These are phyloP conservation scores for Blastobotrys elegans DNA, from an alignment of 1,139 yeast species.

Conservation along the genomic window DNA sequence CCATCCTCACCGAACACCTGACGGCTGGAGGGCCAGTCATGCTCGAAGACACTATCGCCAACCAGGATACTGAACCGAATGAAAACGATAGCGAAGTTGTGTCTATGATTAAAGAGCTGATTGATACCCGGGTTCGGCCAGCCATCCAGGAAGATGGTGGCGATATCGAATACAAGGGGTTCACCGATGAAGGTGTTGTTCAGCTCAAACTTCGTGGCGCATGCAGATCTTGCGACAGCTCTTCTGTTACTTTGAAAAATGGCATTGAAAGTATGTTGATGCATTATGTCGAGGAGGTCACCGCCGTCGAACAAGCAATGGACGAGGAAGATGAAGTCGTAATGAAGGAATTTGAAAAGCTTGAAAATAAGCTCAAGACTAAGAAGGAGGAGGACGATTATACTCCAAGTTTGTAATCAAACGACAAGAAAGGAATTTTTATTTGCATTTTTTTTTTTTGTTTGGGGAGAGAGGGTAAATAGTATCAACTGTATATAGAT, in stretches of 20 bases:
- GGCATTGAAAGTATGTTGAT: slow-evolving; percentile 83
- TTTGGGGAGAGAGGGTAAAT: neutral
- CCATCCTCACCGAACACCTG: slow-evolving; percentile 76
- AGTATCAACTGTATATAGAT: neutral
- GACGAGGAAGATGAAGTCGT: slow-evolving; percentile 60
- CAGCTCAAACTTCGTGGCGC: slow-evolving; percentile 76
- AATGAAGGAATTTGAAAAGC: slow-evolving; percentile 64
- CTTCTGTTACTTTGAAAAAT: slow-evolving; percentile 70
- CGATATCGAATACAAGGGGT: slow-evolving; percentile 66
- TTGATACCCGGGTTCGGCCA: slow-evolving; percentile 91
- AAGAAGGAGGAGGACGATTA: slow-evolving; percentile 10
- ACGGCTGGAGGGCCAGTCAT: slow-evolving; percentile 62
- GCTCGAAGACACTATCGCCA: slow-evolving; percentile 46
- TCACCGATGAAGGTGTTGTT: slow-evolving; percentile 65
- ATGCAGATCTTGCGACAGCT: slow-evolving; percentile 72
- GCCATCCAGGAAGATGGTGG: slow-evolving; percentile 83
- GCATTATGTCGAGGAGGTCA: slow-evolving; percentile 80
- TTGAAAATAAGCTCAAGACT: slow-evolving; percentile 40
- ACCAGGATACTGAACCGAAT: slow-evolving; percentile 42
- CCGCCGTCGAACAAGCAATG: slow-evolving; percentile 63
- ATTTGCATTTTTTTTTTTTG: no score
- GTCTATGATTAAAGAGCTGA: slow-evolving; percentile 85
- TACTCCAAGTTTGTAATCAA: slow-evolving; percentile 25
- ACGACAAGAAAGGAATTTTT: neutral
- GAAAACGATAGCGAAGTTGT: slow-evolving; percentile 77